phyloP scores from a whole-genome alignment of 2,329 filamentous ascomycete genomes.

The Curvularia sp. region DNA sequence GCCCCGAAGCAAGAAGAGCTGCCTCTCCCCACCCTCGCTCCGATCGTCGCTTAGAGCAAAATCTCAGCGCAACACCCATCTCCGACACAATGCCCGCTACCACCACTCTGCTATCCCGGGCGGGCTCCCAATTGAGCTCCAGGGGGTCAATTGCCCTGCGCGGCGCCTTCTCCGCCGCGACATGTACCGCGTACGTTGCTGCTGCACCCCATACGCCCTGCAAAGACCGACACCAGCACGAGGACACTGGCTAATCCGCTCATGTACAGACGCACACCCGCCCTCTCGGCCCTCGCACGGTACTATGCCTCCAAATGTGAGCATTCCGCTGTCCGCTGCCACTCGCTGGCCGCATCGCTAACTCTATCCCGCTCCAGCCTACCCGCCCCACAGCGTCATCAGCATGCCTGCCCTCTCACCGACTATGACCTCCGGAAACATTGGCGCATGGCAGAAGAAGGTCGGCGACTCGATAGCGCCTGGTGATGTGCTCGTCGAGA shows the following conservation, averaged over 20 bases:
- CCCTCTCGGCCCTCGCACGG: constrained; percentile 66
- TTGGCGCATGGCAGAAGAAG: constrained; percentile 98
- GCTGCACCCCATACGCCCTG: constrained; percentile 33
- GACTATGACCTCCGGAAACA: constrained; percentile 96
- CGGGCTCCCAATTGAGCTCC: constrained; percentile 54
- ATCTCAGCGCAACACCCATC: constrained; percentile 37
- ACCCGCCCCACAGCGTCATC: constrained; percentile 92
- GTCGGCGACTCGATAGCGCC: constrained; percentile 84
- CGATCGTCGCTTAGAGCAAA: constrained; percentile 26
- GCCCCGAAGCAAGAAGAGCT: constrained; percentile 9
- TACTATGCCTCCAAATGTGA: constrained; percentile 75
- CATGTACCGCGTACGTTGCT: constrained; percentile 36
- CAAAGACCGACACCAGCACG: background rate
- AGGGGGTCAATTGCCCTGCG: constrained; percentile 54
- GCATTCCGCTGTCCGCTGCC: constrained; percentile 25
- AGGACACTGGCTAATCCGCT: constrained; percentile 37
- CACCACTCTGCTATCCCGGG: constrained; percentile 55
- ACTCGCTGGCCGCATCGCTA: constrained; percentile 37
- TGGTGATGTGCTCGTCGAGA: constrained; percentile 95
- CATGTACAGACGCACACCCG: constrained; percentile 55
- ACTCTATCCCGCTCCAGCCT: constrained; percentile 67
- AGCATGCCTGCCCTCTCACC: constrained; percentile 98
- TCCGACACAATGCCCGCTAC: constrained; percentile 62
- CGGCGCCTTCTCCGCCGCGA: constrained; percentile 54
- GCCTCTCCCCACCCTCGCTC: constrained; percentile 28